These are phyloP conservation scores for Cephaloascus fragrans DNA, from an alignment of 805 yeast genomes.

Conservation along the genomic window DNA sequence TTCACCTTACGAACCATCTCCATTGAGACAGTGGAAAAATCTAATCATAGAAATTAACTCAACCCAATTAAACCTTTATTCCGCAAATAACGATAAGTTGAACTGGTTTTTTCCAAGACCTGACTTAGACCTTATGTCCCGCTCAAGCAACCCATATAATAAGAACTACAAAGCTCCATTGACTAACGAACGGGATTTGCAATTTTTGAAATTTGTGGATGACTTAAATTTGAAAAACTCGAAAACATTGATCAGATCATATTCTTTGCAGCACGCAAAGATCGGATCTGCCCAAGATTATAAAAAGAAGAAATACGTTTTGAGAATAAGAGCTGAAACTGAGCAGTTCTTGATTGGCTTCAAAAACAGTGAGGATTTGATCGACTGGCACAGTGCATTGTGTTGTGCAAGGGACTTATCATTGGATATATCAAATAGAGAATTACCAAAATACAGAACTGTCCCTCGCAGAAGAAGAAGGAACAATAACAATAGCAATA, in stretches of 20 bases:
- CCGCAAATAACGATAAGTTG: conserved; percentile 19
- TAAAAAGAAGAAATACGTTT: conserved; percentile 53
- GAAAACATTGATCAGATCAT: conserved; percentile 43
- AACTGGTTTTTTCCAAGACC: conserved; percentile 8
- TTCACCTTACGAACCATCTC: conserved; percentile 66
- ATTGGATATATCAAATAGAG: conserved; percentile 63
- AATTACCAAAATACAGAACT: conserved; percentile 66
- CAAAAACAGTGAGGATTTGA: conserved; percentile 50
- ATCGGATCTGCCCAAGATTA: conserved; percentile 85
- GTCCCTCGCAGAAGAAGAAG: conserved; percentile 69
- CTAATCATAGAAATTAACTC: conserved; percentile 70
- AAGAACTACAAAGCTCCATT: conserved; percentile 9
- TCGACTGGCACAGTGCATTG: conserved; percentile 70
- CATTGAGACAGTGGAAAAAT: conserved; percentile 60
- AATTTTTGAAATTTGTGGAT: conserved; percentile 16
- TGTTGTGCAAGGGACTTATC: conserved; percentile 73
- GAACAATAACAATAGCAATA: no score
- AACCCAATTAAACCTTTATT: conserved; percentile 72
- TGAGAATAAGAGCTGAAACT: conserved; percentile 72
- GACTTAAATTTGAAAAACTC: conserved; percentile 7
- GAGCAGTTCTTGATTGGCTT: conserved; percentile 73
- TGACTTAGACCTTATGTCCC: not conserved
- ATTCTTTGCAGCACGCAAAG: conserved; percentile 74
- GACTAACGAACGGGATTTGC: conserved; percentile 17
- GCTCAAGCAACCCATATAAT: not conserved